Evolutionary conservation across 2,329 filamentous ascomycete species (phyloP).

Genomic region (Penicillium sp.): DNA sequence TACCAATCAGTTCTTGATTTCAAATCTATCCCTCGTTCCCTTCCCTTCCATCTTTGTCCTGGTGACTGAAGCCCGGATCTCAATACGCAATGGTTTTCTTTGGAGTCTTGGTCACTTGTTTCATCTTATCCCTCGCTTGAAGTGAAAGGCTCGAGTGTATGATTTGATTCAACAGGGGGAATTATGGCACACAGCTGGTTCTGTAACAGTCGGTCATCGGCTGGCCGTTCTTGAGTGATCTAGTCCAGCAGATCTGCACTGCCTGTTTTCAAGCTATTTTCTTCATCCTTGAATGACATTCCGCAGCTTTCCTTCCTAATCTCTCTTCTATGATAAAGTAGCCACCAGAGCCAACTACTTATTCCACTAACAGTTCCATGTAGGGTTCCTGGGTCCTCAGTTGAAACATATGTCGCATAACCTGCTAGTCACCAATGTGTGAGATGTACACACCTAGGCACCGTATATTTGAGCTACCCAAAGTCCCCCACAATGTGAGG

Average conservation of each 20-base stretch:
- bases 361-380: not conserved
- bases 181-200: not conserved
- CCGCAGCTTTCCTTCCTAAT: too few species aligned
- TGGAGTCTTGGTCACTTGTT: not conserved
- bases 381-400: too few species aligned
- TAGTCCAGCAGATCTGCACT: not conserved
- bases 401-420: not conserved
- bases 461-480: not conserved
- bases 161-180: not conserved
- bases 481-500: not conserved
- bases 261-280: not conserved
- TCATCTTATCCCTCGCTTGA: not conserved
- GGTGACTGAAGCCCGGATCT: not conserved
- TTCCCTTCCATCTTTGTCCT: not conserved
- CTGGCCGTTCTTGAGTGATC: not conserved
- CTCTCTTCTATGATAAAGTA: not conserved
- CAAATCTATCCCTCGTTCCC: slow-evolving; percentile 8
- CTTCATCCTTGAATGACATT: not conserved
- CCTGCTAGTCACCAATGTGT: not conserved
- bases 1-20: slow-evolving; percentile 7
- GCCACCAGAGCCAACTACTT: not conserved
- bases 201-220: not conserved
- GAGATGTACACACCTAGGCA: not conserved
- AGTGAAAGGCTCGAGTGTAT: not conserved
- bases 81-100: not conserved